Conservation (phyloP, 23 red algal genomes). For the Rhodosorus marinus region DNA sequence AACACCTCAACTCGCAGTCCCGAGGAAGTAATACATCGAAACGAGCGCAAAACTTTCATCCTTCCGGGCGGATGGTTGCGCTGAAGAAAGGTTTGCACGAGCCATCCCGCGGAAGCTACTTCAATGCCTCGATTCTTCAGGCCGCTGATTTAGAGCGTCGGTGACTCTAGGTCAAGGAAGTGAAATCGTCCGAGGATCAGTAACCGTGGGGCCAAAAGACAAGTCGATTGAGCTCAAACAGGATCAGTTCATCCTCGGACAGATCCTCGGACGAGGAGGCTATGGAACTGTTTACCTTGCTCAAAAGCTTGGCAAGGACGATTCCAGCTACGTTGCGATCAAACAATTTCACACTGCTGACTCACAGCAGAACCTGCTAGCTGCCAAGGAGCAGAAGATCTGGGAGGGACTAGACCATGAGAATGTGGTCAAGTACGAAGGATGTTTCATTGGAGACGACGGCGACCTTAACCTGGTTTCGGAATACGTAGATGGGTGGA, state of each 20-base stretch:
- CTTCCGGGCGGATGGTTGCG: no score
- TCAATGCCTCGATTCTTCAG: no score
- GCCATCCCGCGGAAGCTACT: no score
- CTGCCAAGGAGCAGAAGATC: slow-evolving; percentile 57
- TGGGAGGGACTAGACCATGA: slow-evolving; percentile 48
- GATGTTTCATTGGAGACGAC: slow-evolving; percentile 39
- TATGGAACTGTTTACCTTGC: slow-evolving; percentile 58
- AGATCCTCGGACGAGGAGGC: slow-evolving; percentile 48
- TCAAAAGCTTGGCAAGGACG: slow-evolving; percentile 21
- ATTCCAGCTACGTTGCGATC: slow-evolving; percentile 46
- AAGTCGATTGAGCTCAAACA: no score
- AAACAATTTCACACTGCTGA: slow-evolving; percentile 43
- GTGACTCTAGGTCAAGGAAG: no score
- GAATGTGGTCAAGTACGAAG: slow-evolving; percentile 50
- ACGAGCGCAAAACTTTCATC: no score
- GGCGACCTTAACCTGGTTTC: slow-evolving; percentile 40
- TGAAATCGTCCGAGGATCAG: no score
- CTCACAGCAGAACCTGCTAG: slow-evolving; percentile 5
- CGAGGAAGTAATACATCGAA: no score
- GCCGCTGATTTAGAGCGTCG: no score
- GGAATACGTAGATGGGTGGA: slow-evolving; percentile 66
- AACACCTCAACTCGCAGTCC: no score
- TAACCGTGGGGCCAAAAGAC: no score
- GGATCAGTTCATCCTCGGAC: slow-evolving; percentile 43
- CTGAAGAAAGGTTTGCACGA: no score